These are phyloP conservation scores for Ceratocystis destructans DNA, from an alignment of 2,329 filamentous ascomycete genomes.

Conservation along the genomic window DNA sequence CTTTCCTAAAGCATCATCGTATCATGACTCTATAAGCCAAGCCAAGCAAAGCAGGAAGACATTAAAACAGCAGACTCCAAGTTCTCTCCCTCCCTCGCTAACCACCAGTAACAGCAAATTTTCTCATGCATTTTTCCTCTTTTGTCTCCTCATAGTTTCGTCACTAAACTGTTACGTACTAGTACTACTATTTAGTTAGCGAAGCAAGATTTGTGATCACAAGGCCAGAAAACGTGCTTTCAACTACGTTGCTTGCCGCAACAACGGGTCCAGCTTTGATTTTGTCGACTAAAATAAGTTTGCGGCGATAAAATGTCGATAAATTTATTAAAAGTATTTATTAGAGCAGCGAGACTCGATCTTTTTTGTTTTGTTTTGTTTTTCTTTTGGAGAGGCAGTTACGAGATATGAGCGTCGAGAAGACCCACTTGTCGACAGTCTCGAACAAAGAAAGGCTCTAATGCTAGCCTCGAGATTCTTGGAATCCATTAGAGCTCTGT, in stretches of 20 bases:
- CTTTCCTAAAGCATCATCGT: not conserved
- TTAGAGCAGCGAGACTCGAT: not conserved
- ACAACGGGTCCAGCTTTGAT: not conserved
- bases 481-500: not conserved
- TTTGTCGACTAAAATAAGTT: not conserved
- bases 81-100: not conserved
- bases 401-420: not conserved
- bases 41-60: not conserved
- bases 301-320: not conserved
- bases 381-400: not conserved
- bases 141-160: not conserved
- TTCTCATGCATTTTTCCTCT: not conserved
- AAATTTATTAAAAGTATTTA: not conserved
- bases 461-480: not conserved
- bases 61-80: not conserved
- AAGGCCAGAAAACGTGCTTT: conserved; percentile 7
- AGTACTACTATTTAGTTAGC: not conserved
- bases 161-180: conserved; percentile 7
- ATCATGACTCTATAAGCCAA: not conserved
- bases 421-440: not conserved
- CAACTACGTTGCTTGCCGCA: not conserved
- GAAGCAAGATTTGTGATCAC: conserved; percentile 1
- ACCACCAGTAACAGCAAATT: not conserved
- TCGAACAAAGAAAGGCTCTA: conserved; percentile 3
- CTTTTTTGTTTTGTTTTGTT: not conserved